phyloP scores from a whole-genome alignment of 2,329 filamentous ascomycete species.

The Trichoderma sp. region DNA sequence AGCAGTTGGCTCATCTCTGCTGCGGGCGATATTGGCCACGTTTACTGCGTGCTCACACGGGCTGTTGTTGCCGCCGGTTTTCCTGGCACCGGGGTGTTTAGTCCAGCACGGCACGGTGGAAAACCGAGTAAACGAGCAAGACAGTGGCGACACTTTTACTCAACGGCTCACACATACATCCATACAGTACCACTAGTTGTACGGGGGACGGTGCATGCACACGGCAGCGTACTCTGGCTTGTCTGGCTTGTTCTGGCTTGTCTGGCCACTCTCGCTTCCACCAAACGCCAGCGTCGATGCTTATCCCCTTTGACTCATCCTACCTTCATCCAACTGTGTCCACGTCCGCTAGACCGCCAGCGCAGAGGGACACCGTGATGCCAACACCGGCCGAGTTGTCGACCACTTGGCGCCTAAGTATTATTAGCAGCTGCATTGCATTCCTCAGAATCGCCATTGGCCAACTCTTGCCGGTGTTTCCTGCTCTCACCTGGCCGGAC shows the following conservation, averaged over 20 bases:
- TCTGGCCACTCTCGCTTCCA: neutral
- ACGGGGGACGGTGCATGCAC: neutral
- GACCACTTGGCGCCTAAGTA: slow-evolving; percentile 21
- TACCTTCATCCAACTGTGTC: neutral
- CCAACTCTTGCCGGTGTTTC: neutral
- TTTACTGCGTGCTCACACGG: slow-evolving; percentile 10
- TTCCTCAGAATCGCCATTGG: slow-evolving; percentile 8
- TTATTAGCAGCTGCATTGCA: slow-evolving; percentile 18
- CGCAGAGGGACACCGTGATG: slow-evolving; percentile 11
- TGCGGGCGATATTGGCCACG: slow-evolving; percentile 20
- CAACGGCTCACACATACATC: too few species aligned
- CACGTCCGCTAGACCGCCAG: slow-evolving; percentile 4
- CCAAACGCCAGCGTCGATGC: neutral
- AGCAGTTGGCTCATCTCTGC: slow-evolving; percentile 18
- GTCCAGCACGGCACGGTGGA: neutral
- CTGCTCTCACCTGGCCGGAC: neutral
- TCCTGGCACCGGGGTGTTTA: neutral
- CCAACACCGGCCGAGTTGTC: slow-evolving; percentile 11
- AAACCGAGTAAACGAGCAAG: neutral
- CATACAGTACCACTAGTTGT: too few species aligned
- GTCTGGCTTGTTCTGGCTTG: too few species aligned
- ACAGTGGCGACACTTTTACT: neutral
- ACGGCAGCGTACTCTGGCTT: neutral
- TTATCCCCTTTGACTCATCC: neutral
- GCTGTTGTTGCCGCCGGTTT: neutral